A percentile compares a stretch with the other conserved stretches of the same genome.
Evolutionary conservation across 2,329 filamentous ascomycete species (phyloP).

Genomic region (Fusarium secorum): DNA sequence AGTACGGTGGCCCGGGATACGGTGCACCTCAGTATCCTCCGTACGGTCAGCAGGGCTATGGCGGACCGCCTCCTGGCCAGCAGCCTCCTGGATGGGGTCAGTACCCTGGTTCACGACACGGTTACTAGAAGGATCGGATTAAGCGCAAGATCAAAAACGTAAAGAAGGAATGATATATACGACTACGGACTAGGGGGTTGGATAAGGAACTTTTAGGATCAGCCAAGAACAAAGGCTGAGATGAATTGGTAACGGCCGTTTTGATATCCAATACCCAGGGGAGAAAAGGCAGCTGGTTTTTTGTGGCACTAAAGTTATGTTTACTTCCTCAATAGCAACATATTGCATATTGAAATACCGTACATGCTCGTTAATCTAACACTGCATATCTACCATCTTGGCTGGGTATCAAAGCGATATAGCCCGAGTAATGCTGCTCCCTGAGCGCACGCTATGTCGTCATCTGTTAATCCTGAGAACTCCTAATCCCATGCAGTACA

Average conservation of each 20-base stretch:
- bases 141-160: not conserved
- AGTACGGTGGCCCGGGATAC: slow-evolving; percentile 42
- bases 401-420: slow-evolving; percentile 4
- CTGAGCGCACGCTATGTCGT: slow-evolving; percentile 20
- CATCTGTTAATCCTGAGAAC: slow-evolving; percentile 30
- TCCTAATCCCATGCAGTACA: slow-evolving; percentile 38
- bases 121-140: slow-evolving; percentile 39
- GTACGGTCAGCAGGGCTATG: slow-evolving; percentile 33
- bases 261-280: slow-evolving; percentile 33
- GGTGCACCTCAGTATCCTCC: slow-evolving; percentile 32
- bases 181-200: not conserved
- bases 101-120: slow-evolving; percentile 50
- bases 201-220: slow-evolving; percentile 3
- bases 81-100: slow-evolving; percentile 46
- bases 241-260: slow-evolving; percentile 21
- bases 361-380: slow-evolving; percentile 10
- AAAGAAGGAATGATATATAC: not conserved
- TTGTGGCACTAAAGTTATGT: slow-evolving; percentile 12
- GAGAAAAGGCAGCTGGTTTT: not conserved
- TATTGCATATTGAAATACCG: slow-evolving; percentile 5
- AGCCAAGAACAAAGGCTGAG: slow-evolving; percentile 10
- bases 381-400: not conserved
- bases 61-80: slow-evolving; percentile 30
- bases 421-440: slow-evolving; percentile 8
- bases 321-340: slow-evolving; percentile 12